Conservation (phyloP, 495 filamentous ascomycete genomes). For the Viridothelium virens region DNA sequence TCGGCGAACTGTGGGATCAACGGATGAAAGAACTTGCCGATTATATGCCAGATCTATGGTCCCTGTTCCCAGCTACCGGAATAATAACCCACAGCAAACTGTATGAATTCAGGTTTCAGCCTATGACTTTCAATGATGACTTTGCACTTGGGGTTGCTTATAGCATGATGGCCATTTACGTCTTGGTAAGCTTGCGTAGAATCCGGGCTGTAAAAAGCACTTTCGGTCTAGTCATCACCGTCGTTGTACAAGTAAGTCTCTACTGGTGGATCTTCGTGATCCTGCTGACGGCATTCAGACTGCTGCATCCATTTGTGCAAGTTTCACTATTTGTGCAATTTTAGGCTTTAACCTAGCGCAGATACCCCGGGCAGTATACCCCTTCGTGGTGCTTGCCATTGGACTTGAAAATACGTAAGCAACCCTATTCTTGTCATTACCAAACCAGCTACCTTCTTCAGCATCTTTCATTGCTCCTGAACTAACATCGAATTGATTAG, state of each 20-base stretch:
- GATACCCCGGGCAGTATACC: slow-evolving; percentile 48
- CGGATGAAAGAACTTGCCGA: slow-evolving; percentile 43
- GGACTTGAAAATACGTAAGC: slow-evolving; percentile 60
- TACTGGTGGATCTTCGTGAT: neutral
- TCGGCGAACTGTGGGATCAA: slow-evolving; percentile 52
- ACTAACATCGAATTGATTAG: slow-evolving; percentile 19
- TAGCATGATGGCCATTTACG: slow-evolving; percentile 48
- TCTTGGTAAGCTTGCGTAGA: slow-evolving; percentile 50
- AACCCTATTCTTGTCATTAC: neutral
- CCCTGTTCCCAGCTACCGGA: slow-evolving; percentile 52
- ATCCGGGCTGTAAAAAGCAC: slow-evolving; percentile 60
- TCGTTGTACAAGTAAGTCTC: slow-evolving; percentile 44
- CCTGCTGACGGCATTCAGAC: slow-evolving; percentile 40
- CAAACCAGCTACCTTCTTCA: neutral
- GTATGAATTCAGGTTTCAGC: slow-evolving; percentile 66
- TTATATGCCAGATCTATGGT: slow-evolving; percentile 43
- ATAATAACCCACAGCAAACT: slow-evolving; percentile 45
- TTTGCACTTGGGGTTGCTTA: slow-evolving; percentile 54
- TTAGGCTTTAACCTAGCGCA: slow-evolving; percentile 36
- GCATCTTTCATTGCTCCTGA: neutral
- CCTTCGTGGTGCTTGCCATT: slow-evolving; percentile 60
- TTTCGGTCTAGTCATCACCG: slow-evolving; percentile 57
- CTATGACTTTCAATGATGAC: slow-evolving; percentile 54
- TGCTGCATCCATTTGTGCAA: slow-evolving; percentile 50
- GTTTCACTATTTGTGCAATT: slow-evolving; percentile 34